Conservation (phyloP, 805 yeast species). For the Metschnikowia cubensis region DNA sequence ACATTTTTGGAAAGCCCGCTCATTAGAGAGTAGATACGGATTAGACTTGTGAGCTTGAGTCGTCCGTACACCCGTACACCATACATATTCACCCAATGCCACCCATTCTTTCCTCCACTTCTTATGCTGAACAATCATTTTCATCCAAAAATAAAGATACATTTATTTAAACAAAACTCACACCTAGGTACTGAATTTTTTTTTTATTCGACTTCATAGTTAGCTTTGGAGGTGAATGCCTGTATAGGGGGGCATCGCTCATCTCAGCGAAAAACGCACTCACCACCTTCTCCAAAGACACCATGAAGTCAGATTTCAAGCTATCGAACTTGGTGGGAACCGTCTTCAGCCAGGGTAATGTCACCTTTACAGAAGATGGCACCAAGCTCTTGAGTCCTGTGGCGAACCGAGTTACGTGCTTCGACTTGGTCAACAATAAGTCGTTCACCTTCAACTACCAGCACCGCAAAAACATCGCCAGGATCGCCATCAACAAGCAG, state of each 20-base stretch:
- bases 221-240: neutral
- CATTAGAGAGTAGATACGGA: neutral
- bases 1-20: conserved; percentile 56
- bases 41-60: neutral
- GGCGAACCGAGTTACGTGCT: conserved; percentile 87
- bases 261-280: conserved; percentile 14
- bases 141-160: no score
- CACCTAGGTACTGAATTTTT: no score
- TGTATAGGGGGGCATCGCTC: conserved; percentile 13
- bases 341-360: conserved; percentile 89
- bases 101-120: neutral
- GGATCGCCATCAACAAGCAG: conserved; percentile 80
- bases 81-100: neutral
- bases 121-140: neutral
- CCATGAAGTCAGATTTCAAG: conserved; percentile 84
- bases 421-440: conserved; percentile 77
- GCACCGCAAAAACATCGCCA: conserved; percentile 77
- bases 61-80: conserved; percentile 1
- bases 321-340: conserved; percentile 90
- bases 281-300: neutral
- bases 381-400: conserved; percentile 82
- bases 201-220: neutral
- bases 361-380: conserved; percentile 84
- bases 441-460: conserved; percentile 90
- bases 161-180: neutral